Conservation (phyloP, 371 early-diverging fungal species). For the Rhizopus microsporus region DNA sequence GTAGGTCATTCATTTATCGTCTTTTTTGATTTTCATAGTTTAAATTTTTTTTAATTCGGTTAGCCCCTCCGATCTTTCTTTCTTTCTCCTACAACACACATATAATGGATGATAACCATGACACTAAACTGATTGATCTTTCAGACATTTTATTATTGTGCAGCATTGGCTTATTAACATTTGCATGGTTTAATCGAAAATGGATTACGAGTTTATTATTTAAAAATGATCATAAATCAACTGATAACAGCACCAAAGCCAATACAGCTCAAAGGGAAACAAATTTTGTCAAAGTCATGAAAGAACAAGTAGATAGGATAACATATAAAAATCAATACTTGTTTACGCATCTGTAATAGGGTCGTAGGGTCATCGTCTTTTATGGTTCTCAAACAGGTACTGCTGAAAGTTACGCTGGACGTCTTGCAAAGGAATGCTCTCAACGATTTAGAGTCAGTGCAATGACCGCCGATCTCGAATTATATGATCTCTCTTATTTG, state of each 20-base stretch:
- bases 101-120: not conserved
- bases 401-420: slow-evolving; percentile 93
- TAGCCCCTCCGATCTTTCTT: too few species aligned
- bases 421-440: slow-evolving; percentile 81
- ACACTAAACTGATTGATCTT: slow-evolving; percentile 31
- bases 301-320: slow-evolving; percentile 41
- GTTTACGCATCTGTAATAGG: slow-evolving; percentile 29
- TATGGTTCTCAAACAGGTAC: slow-evolving; percentile 97
- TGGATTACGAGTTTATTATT: slow-evolving; percentile 30
- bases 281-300: slow-evolving; percentile 60
- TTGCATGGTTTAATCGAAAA: slow-evolving; percentile 45
- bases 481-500: slow-evolving; percentile 81
- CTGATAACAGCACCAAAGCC: not conserved
- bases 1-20: too few species aligned
- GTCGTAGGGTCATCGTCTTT: slow-evolving; percentile 74
- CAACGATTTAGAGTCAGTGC: slow-evolving; percentile 75
- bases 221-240: slow-evolving; percentile 16
- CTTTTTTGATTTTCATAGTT: too few species aligned
- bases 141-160: slow-evolving; percentile 50
- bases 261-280: not conserved
- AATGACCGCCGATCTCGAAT: slow-evolving; percentile 85
- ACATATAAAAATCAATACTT: not conserved
- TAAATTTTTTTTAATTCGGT: too few species aligned
- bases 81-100: not conserved
- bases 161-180: slow-evolving; percentile 50